A percentile compares a stretch with the other conserved stretches of the same genome.
Conservation (phyloP, 2,329 filamentous ascomycete genomes). For the Akanthomyces uredinophilus region DNA sequence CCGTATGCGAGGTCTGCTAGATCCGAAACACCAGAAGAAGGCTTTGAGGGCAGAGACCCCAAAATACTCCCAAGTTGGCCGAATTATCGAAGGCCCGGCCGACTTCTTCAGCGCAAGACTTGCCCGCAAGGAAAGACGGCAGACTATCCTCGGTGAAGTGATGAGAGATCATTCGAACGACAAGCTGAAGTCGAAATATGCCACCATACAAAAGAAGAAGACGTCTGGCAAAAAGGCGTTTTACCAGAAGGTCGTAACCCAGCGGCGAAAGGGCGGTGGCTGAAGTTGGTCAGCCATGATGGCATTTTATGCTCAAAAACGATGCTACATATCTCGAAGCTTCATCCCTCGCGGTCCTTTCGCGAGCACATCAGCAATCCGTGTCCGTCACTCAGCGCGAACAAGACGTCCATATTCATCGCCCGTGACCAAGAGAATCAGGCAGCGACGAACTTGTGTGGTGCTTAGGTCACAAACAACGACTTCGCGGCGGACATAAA, state of each 20-base stretch:
- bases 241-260: conserved; percentile 70
- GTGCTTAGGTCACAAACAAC: background rate
- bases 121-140: conserved; percentile 81
- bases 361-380: background rate
- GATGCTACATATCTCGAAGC: background rate
- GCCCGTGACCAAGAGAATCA: background rate
- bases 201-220: conserved; percentile 76
- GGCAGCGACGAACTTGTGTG: background rate
- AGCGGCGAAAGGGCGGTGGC: conserved; percentile 25
- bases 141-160: conserved; percentile 80
- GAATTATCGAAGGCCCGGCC: conserved; percentile 79
- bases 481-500: too few relatives aligned
- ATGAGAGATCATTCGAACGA: conserved; percentile 47
- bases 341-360: too few relatives aligned
- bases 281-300: background rate
- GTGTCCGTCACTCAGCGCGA: background rate
- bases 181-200: conserved; percentile 83
- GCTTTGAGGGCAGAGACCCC: conserved; percentile 63
- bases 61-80: conserved; percentile 83
- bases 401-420: background rate
- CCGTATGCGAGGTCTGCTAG: conserved; percentile 81
- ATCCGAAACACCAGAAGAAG: conserved; percentile 93
- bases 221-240: conserved; percentile 82
- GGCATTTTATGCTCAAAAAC: background rate
- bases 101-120: conserved; percentile 80